Evolutionary conservation across 2,329 filamentous ascomycete species (phyloP).

Genomic region (Cryphonectria radicalis): DNA sequence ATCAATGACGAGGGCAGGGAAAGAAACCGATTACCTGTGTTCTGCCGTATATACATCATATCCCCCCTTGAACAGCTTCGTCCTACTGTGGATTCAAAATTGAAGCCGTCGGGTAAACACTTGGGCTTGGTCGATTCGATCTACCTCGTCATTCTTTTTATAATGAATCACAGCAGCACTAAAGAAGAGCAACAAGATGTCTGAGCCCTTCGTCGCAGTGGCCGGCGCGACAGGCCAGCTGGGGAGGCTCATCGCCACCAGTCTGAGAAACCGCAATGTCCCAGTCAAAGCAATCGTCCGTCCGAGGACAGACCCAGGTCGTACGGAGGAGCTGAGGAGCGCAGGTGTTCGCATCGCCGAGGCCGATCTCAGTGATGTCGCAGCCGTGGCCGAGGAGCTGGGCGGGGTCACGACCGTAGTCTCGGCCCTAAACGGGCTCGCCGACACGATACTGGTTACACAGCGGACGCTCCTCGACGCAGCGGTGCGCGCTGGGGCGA

Average conservation of each 20-base stretch:
- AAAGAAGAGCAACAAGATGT: constrained; percentile 14
- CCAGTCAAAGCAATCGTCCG: constrained; percentile 31
- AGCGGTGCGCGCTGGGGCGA: constrained; percentile 60
- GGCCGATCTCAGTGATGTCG: constrained; percentile 25
- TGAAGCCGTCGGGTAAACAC: neutral
- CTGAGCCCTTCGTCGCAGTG: constrained; percentile 29
- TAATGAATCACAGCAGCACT: neutral
- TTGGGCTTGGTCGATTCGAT: neutral
- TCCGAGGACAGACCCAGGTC: constrained; percentile 24
- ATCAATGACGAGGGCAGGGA: neutral
- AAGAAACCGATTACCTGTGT: neutral
- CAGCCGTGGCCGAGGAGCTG: constrained; percentile 23
- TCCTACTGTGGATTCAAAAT: neutral
- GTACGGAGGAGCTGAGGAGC: constrained; percentile 19
- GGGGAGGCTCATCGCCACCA: constrained; percentile 26
- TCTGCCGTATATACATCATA: neutral
- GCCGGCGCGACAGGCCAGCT: constrained; percentile 31
- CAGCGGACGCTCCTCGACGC: constrained; percentile 61
- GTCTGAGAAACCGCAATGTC: constrained; percentile 25
- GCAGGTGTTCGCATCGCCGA: constrained; percentile 25
- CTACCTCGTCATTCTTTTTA: neutral
- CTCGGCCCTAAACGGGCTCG: constrained; percentile 28
- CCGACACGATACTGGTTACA: constrained; percentile 35
- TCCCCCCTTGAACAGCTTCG: neutral
- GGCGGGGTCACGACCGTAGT: constrained; percentile 22